These are phyloP conservation scores for Cyclotella choctawhatcheeana DNA, from an alignment of 108 stramenopile species.

Conservation along the genomic window DNA sequence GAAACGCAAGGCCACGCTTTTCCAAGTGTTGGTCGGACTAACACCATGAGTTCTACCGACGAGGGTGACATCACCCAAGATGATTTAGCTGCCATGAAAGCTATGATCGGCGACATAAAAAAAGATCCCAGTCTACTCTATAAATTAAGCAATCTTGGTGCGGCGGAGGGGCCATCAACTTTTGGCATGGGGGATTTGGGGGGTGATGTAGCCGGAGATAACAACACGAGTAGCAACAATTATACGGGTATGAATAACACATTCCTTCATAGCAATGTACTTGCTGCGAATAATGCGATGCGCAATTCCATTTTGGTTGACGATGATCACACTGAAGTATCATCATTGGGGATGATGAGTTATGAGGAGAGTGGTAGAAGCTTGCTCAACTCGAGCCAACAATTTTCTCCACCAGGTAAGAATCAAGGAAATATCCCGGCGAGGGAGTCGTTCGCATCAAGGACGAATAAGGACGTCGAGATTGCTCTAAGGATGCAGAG, in stretches of 20 bases:
- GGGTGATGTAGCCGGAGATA: neutral
- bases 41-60: neutral
- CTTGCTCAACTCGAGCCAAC: neutral
- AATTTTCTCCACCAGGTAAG: neutral
- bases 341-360: constrained; percentile 35
- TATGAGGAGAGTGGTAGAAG: constrained; percentile 2
- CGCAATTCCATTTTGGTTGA: neutral
- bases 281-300: neutral
- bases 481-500: constrained; percentile 30
- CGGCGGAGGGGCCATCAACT: neutral
- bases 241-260: neutral
- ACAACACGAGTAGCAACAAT: neutral
- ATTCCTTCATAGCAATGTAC: neutral
- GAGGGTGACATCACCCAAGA: constrained; percentile 42
- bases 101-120: constrained; percentile 45
- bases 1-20: neutral
- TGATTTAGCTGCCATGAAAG: constrained; percentile 50
- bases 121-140: constrained; percentile 45
- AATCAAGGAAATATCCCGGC: neutral
- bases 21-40: neutral
- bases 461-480: constrained; percentile 20
- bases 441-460: neutral
- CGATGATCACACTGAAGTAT: constrained; percentile 38
- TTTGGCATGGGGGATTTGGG: constrained; percentile 6
- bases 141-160: constrained; percentile 18